These are phyloP conservation scores for Rhodotorula diobovata DNA, from an alignment of 768 basidiomycete species.

Conservation along the genomic window DNA sequence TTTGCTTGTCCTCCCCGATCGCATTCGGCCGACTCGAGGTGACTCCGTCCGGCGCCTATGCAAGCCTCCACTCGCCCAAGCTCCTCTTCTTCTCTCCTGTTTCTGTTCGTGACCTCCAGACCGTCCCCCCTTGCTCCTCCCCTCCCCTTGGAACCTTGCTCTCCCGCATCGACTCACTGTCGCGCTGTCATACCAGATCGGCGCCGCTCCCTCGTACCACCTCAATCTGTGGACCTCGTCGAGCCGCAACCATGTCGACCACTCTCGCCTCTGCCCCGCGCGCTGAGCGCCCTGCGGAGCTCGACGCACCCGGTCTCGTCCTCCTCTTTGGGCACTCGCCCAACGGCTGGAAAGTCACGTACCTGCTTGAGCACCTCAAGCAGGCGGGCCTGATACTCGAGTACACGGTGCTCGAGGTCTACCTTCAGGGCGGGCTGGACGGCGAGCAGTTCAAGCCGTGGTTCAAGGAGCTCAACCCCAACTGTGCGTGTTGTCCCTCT, in stretches of 20 bases:
- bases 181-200: no score
- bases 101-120: no score
- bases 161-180: no score
- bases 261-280: neutral
- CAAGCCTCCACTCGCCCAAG: no score
- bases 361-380: slow-evolving; percentile 30
- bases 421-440: neutral
- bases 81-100: no score
- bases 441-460: slow-evolving; percentile 26
- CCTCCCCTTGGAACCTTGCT: no score
- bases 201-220: no score
- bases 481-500: slow-evolving; percentile 16
- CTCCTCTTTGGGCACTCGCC: slow-evolving; percentile 11
- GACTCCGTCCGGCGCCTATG: no score
- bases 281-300: slow-evolving; percentile 14
- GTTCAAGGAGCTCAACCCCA: slow-evolving; percentile 28
- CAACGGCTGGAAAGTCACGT: slow-evolving; percentile 27
- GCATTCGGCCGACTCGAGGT: no score
- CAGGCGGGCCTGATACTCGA: slow-evolving; percentile 14
- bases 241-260: slow-evolving; percentile 7
- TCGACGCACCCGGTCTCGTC: slow-evolving; percentile 21
- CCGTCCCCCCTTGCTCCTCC: no score
- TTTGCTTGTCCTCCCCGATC: no score
- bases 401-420: slow-evolving; percentile 18
- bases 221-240: no score